Percentiles rank a stretch among this genome's conserved stretches.
Evolutionary conservation across 2,329 filamentous ascomycete genomes (phyloP).

Genomic region (Fusarium hostae): DNA sequence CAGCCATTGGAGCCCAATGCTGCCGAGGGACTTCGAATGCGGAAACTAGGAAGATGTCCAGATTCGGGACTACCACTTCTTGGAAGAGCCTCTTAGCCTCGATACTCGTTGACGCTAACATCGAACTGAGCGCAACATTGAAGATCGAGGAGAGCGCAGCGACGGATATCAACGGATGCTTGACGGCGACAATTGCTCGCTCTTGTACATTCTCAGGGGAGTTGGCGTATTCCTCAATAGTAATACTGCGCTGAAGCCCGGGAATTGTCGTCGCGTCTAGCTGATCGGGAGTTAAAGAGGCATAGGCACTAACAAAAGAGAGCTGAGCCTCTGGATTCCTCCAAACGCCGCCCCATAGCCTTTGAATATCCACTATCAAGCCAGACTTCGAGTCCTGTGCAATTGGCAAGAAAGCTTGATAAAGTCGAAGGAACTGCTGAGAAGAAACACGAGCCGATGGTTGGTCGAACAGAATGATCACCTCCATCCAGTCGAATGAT

Average conservation of each 20-base stretch:
- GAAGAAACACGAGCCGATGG: conserved; percentile 79
- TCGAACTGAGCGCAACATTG: conserved; percentile 70
- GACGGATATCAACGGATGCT: conserved; percentile 88
- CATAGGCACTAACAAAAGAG: conserved; percentile 91
- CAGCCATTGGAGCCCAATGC: conserved; percentile 79
- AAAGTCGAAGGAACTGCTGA: conserved; percentile 83
- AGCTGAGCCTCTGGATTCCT: conserved; percentile 86
- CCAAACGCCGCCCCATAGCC: conserved; percentile 92
- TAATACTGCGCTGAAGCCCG: conserved; percentile 81
- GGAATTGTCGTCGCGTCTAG: conserved; percentile 89
- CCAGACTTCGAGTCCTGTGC: conserved; percentile 62
- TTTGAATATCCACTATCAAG: conserved; percentile 78
- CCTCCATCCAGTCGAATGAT: conserved; percentile 75
- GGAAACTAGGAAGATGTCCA: conserved; percentile 82
- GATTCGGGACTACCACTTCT: conserved; percentile 75
- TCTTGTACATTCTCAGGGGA: conserved; percentile 62
- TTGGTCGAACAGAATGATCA: conserved; percentile 84
- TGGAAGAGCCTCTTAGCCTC: conserved; percentile 75
- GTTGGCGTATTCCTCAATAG: conserved; percentile 65
- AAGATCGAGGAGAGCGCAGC: conserved; percentile 81
- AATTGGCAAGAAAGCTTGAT: conserved; percentile 79
- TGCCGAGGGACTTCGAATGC: conserved; percentile 78
- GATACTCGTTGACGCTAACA: conserved; percentile 69
- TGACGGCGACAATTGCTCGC: conserved; percentile 71
- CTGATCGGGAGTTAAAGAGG: conserved; percentile 78